Conservation (phyloP, 1,139 yeast species). For the Nakaseomyces sp. region DNA sequence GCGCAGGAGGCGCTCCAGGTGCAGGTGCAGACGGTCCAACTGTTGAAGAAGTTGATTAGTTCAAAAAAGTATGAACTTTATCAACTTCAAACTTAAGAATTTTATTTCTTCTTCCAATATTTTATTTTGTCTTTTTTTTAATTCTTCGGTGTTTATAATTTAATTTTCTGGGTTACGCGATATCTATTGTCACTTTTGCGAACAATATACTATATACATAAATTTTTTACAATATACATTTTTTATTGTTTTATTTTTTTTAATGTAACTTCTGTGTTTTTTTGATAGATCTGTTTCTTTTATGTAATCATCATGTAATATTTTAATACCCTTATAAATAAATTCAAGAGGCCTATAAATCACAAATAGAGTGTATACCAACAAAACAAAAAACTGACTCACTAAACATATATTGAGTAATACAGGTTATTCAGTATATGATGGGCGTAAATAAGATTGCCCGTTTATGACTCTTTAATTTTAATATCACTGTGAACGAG, state of each 20-base stretch:
- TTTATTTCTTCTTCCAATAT: constrained; percentile 1
- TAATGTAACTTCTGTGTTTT: not conserved
- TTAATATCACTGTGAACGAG: not conserved
- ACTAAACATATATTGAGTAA: too few species aligned
- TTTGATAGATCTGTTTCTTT: not conserved
- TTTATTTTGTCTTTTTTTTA: not conserved
- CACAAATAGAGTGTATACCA: not conserved
- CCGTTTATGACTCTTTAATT: not conserved
- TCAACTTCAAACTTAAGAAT: too few species aligned
- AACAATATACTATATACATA: not conserved
- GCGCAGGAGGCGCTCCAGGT: constrained; percentile 27
- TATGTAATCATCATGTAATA: not conserved
- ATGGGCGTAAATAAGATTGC: too few species aligned
- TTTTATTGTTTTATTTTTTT: not conserved
- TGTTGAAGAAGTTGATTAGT: constrained; percentile 63
- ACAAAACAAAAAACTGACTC: too few species aligned
- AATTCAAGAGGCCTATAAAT: too few species aligned
- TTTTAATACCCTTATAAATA: too few species aligned
- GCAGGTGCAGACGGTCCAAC: constrained; percentile 49
- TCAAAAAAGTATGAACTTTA: too few species aligned
- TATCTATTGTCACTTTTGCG: not conserved
- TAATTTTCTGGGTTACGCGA: not conserved
- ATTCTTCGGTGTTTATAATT: not conserved
- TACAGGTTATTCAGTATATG: too few species aligned
- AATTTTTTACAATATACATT: not conserved